Percentiles rank a stretch among this genome's conserved stretches.
Evolutionary conservation across 2,329 filamentous ascomycete genomes (phyloP).

Genomic region (Penicillium sp.): DNA sequence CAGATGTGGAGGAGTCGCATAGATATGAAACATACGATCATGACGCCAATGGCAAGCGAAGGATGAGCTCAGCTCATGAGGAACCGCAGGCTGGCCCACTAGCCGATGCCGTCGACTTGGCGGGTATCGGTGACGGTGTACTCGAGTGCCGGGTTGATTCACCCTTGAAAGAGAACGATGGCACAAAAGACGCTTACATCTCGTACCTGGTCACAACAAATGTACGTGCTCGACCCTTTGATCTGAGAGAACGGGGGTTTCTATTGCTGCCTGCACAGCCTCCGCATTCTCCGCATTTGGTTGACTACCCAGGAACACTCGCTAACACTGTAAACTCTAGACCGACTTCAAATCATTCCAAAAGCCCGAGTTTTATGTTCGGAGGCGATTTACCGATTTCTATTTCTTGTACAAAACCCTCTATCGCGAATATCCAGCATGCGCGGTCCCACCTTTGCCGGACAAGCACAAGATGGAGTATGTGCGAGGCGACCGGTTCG

Average conservation of each 20-base stretch:
- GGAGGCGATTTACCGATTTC: slow-evolving; percentile 95
- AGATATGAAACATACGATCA: slow-evolving; percentile 27
- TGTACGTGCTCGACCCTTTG: slow-evolving; percentile 51
- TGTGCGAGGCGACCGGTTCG: slow-evolving; percentile 93
- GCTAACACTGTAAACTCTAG: slow-evolving; percentile 47
- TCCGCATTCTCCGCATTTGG: not conserved
- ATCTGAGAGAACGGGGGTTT: not conserved
- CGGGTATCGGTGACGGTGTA: slow-evolving; percentile 68
- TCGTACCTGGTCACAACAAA: slow-evolving; percentile 92
- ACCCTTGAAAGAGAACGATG: slow-evolving; percentile 92
- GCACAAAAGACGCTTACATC: slow-evolving; percentile 93
- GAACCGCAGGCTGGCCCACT: slow-evolving; percentile 51
- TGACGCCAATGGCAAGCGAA: slow-evolving; percentile 50
- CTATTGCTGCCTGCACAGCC: slow-evolving; percentile 18
- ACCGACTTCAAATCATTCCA: slow-evolving; percentile 94
- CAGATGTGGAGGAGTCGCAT: slow-evolving; percentile 39
- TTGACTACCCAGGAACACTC: slow-evolving; percentile 4
- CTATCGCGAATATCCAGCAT: slow-evolving; percentile 81
- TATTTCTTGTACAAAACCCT: slow-evolving; percentile 94
- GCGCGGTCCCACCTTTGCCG: slow-evolving; percentile 88
- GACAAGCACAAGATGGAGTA: slow-evolving; percentile 99
- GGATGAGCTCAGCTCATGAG: slow-evolving; percentile 46
- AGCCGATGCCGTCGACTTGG: slow-evolving; percentile 59
- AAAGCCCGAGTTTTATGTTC: slow-evolving; percentile 73
- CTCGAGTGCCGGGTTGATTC: slow-evolving; percentile 81